Percentiles rank a stretch among this genome's conserved stretches.
Conservation (phyloP, 768 basidiomycete genomes). For the Tulasnella sp. region DNA sequence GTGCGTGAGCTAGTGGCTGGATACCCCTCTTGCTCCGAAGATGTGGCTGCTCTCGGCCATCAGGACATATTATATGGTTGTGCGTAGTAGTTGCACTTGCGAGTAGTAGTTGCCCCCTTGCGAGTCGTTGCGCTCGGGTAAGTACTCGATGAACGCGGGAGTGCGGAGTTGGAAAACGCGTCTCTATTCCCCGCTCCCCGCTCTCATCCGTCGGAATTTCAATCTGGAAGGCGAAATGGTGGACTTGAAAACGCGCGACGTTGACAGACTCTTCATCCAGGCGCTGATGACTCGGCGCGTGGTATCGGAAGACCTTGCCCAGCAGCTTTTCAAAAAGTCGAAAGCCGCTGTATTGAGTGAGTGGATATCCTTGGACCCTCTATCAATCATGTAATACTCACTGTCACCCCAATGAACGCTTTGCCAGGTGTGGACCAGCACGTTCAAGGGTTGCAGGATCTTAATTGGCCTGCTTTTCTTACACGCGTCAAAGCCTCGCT, state of each 20-base stretch:
- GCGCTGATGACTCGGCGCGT: constrained; percentile 61
- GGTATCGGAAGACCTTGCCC: constrained; percentile 53
- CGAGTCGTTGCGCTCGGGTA: no score
- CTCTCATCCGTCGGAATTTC: no score
- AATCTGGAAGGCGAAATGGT: no score
- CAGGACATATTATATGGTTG: no score
- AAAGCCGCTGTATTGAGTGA: constrained; percentile 58
- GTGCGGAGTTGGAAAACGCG: no score
- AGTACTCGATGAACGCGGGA: no score
- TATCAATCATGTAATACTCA: no score
- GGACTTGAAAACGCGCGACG: background rate
- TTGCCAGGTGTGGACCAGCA: constrained; percentile 42
- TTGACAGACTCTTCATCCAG: constrained; percentile 57
- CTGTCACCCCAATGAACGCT: background rate
- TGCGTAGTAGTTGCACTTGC: no score
- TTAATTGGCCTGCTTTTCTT: constrained; percentile 51
- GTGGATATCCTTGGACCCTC: background rate
- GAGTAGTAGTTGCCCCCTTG: no score
- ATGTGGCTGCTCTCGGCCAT: no score
- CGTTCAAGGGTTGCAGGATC: constrained; percentile 37
- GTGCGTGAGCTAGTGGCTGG: no score
- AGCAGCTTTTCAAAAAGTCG: constrained; percentile 57
- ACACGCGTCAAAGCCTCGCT: constrained; percentile 48
- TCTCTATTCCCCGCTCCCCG: no score
- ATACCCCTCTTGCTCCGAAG: background rate